These are phyloP conservation scores for Citeromyces matritensis DNA, from an alignment of 805 yeast species.

Conservation along the genomic window DNA sequence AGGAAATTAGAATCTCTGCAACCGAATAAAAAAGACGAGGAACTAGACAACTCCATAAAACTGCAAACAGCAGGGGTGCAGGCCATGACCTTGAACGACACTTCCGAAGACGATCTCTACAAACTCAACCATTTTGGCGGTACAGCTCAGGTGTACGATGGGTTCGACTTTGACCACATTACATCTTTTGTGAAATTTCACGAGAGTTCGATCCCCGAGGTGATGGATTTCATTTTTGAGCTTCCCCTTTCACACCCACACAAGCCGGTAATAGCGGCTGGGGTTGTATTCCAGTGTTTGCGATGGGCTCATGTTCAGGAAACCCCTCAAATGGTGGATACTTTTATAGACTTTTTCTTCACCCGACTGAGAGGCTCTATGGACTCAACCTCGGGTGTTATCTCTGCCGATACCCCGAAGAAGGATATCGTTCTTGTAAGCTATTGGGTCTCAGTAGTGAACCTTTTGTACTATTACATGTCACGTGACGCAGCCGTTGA, in stretches of 20 bases:
- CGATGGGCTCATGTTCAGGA: conserved; percentile 49
- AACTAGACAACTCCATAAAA: conserved; percentile 18
- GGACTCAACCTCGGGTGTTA: conserved; percentile 42
- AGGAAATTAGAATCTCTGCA: conserved; percentile 13
- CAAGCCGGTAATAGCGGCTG: conserved; percentile 47
- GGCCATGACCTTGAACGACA: conserved; percentile 7
- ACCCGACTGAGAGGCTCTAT: conserved; percentile 47
- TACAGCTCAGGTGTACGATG: conserved; percentile 17
- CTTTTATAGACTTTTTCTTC: conserved; percentile 42
- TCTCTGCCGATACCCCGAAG: conserved; percentile 18
- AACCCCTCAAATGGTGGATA: conserved; percentile 40
- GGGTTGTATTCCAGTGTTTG: conserved; percentile 53
- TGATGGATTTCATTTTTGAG: conserved; percentile 30
- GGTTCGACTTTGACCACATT: conserved; percentile 42
- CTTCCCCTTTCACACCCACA: conserved; percentile 30
- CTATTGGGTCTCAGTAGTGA: conserved; percentile 79
- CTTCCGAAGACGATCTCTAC: conserved; percentile 7
- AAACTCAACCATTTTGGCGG: conserved; percentile 13
- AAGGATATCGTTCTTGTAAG: conserved; percentile 62
- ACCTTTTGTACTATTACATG: conserved; percentile 65
- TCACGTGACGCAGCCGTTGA: conserved; percentile 41
- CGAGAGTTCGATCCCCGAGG: conserved; percentile 36
- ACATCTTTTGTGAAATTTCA: conserved; percentile 49
- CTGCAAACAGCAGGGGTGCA: conserved; percentile 22
- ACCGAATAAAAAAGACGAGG: conserved; percentile 7